Evolutionary conservation across 495 filamentous ascomycete genomes (phyloP).

Genomic region (Aspergillus coremiiformis): DNA sequence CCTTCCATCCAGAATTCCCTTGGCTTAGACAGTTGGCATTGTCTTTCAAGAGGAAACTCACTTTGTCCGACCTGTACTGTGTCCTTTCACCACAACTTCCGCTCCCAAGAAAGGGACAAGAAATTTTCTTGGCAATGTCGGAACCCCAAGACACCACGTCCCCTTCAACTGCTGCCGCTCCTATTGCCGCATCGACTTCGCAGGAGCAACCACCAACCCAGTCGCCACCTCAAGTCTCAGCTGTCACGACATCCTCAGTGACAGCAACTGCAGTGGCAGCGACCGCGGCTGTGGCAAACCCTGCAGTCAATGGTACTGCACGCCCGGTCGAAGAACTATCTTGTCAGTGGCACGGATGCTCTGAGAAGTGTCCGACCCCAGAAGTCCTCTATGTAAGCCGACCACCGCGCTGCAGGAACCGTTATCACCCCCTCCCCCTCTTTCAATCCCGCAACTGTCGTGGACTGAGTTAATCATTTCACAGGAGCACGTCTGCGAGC

Average conservation of each 20-base stretch:
- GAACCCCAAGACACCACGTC: conserved; percentile 21
- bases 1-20: background rate
- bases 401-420: background rate
- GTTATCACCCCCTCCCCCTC: no score
- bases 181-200: conserved; percentile 23
- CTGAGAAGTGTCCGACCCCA: conserved; percentile 69
- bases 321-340: conserved; percentile 51
- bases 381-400: conserved; percentile 84
- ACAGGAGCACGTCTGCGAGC: conserved; percentile 97
- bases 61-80: conserved; percentile 2
- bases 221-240: conserved; percentile 15
- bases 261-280: conserved; percentile 36
- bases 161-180: conserved; percentile 16
- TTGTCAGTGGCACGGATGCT: conserved; percentile 84
- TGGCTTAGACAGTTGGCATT: background rate
- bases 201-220: conserved; percentile 20
- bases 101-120: conserved; percentile 23
- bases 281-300: conserved; percentile 37
- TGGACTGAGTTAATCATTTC: conserved; percentile 7
- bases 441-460: no score
- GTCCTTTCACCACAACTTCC: conserved; percentile 10
- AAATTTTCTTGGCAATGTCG: conserved; percentile 29
- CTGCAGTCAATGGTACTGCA: conserved; percentile 28
- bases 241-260: conserved; percentile 24
- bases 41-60: background rate